Conservation (phyloP, 345 rosid species). For the Acer saccharum region DNA sequence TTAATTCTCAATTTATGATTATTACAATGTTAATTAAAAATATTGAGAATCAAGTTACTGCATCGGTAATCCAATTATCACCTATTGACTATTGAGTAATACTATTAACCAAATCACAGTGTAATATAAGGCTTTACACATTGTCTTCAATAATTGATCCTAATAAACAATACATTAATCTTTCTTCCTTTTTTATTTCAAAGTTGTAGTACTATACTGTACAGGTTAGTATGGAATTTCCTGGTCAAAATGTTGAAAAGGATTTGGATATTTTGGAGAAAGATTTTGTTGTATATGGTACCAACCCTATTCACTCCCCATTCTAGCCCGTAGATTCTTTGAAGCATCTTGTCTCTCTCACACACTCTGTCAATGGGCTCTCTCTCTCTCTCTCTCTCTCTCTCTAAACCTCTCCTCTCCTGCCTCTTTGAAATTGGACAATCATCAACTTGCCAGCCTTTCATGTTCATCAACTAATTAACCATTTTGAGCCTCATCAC, state of each 20-base stretch:
- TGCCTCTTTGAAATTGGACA: constrained; percentile 23
- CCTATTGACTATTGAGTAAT: neutral
- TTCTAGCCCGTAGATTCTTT: constrained; percentile 16
- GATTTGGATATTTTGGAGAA: neutral
- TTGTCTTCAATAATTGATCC: neutral
- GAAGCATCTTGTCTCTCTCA: constrained; percentile 21
- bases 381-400: neutral
- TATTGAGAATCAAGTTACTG: no score
- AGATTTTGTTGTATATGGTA: neutral
- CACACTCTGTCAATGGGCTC: no score
- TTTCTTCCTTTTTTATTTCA: no score
- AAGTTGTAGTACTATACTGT: no score
- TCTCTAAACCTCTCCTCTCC: constrained; percentile 11
- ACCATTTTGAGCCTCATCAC: no score
- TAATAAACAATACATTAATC: no score
- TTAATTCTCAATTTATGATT: no score
- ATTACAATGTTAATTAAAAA: no score
- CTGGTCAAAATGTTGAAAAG: neutral
- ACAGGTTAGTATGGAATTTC: neutral
- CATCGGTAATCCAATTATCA: no score
- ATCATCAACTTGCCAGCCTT: constrained; percentile 46
- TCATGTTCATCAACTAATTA: constrained; percentile 16
- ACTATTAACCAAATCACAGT: neutral
- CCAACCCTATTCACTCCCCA: neutral
- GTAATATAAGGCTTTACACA: neutral